Conservation (phyloP, 2,329 filamentous ascomycete species). For the Nemania sp. region DNA sequence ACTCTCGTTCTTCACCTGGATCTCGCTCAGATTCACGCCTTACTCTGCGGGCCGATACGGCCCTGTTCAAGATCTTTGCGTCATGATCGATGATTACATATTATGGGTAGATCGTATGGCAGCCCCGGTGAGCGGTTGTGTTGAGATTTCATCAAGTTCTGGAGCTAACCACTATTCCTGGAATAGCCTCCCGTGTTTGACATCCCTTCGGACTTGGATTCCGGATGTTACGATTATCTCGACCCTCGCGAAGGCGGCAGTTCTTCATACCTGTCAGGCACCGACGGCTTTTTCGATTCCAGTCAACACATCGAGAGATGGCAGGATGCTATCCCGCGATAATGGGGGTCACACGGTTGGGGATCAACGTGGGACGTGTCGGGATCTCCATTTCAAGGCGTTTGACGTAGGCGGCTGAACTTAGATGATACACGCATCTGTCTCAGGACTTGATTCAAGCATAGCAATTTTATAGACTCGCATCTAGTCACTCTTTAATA, state of each 20-base stretch:
- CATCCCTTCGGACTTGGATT: not conserved
- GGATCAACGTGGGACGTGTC: not conserved
- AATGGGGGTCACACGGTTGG: not conserved
- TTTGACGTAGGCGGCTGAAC: not conserved
- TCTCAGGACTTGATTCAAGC: no score
- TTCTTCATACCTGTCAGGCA: not conserved
- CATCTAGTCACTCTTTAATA: no score
- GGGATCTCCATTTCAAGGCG: no score
- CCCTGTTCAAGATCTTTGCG: not conserved
- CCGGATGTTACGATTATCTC: not conserved
- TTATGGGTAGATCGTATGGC: slow-evolving; percentile 8
- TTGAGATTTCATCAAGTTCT: not conserved
- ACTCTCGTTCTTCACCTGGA: slow-evolving; percentile 3
- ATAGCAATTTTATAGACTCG: no score
- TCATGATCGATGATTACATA: slow-evolving; percentile 1
- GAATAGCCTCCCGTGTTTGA: not conserved
- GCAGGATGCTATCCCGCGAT: not conserved
- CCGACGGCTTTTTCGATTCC: not conserved
- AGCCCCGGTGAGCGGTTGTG: not conserved
- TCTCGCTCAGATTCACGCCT: slow-evolving; percentile 2
- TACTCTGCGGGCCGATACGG: not conserved
- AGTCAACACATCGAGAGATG: not conserved
- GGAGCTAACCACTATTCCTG: not conserved
- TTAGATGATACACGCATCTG: no score
- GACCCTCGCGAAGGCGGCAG: not conserved